Conservation (phyloP, 495 filamentous ascomycete species). For the Neurospora pannonica region DNA sequence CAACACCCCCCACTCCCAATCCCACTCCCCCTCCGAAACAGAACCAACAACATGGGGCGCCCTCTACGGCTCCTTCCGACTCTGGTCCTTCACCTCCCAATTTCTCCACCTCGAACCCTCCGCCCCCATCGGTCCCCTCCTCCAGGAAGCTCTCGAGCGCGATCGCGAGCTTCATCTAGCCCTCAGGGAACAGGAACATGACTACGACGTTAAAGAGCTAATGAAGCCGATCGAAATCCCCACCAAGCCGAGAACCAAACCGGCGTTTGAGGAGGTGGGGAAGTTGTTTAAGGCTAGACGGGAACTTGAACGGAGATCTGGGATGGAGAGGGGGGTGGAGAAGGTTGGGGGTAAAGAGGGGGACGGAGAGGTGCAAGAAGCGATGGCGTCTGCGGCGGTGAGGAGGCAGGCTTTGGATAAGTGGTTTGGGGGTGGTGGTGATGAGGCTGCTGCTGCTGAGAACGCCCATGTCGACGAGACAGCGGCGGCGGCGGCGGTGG, state of each 20-base stretch:
- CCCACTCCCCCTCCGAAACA: not conserved
- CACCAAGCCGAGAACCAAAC: not conserved
- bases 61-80: not conserved
- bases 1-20: not conserved
- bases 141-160: conserved; percentile 1
- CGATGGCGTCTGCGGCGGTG: not conserved
- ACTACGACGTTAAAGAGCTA: not conserved
- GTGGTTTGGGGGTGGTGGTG: not conserved
- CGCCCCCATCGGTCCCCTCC: not conserved
- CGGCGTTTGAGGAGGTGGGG: not conserved
- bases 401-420: not conserved
- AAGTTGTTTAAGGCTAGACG: not conserved
- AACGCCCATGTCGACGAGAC: not conserved
- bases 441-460: not conserved
- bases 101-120: not conserved
- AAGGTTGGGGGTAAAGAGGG: not conserved
- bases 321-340: not conserved
- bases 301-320: no score
- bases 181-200: not conserved
- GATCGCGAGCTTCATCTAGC: conserved; percentile 2
- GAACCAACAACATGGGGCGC: not conserved
- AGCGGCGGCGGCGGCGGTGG: not conserved
- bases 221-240: not conserved
- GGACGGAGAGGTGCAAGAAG: not conserved
- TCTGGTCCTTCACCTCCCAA: not conserved